These are phyloP conservation scores for Pseudopithomyces chartarum DNA, from an alignment of 2,329 filamentous ascomycete genomes.

Conservation along the genomic window DNA sequence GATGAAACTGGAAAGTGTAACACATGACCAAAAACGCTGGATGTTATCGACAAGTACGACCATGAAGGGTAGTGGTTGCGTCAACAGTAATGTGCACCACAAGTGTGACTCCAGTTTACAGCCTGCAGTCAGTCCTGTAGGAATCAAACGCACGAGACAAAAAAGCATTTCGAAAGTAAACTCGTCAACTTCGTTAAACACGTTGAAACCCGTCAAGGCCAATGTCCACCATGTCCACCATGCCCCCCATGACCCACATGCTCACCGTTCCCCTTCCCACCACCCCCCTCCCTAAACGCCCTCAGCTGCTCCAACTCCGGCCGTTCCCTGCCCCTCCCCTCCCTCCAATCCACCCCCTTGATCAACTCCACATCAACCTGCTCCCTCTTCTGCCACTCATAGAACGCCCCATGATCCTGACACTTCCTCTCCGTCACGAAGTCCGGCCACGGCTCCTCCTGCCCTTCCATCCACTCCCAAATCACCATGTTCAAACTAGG, in stretches of 20 bases:
- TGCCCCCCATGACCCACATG: neutral
- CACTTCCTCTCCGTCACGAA: conserved; percentile 5
- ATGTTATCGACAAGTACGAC: conserved; percentile 13
- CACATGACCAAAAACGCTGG: conserved; percentile 47
- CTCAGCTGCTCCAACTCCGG: neutral
- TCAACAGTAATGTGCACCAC: neutral
- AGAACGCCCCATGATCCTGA: neutral
- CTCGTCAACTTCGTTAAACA: no score
- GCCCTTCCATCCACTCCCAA: conserved; percentile 9
- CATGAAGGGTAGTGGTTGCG: neutral
- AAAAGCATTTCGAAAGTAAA: no score
- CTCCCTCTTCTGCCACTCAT: conserved; percentile 1
- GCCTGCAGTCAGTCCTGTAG: neutral
- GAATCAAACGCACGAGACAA: neutral
- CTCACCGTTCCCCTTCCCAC: neutral
- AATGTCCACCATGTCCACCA: neutral
- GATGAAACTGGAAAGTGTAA: conserved; percentile 49
- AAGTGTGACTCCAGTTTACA: neutral
- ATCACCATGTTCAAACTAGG: conserved; percentile 10
- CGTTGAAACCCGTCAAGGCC: neutral
- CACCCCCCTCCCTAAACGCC: neutral
- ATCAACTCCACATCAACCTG: conserved; percentile 3
- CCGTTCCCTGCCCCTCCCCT: conserved; percentile 1
- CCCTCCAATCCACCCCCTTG: conserved; percentile 2
- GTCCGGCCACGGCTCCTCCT: conserved; percentile 4